These are phyloP conservation scores for Graphiopsis chlorocephala DNA, from an alignment of 2,329 filamentous ascomycete species.

Conservation along the genomic window DNA sequence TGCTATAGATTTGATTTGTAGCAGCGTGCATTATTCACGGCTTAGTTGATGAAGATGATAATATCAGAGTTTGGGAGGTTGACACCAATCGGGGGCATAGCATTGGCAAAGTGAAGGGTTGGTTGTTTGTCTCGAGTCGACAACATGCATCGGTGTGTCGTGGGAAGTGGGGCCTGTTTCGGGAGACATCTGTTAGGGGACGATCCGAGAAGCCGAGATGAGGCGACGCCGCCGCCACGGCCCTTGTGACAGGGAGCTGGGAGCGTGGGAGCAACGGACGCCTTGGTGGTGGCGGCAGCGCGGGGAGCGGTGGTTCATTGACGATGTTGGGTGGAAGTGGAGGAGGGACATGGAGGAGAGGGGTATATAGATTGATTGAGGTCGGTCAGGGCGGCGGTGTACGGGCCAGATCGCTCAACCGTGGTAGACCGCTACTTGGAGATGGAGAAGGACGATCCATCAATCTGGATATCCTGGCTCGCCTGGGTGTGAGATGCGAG, in stretches of 20 bases:
- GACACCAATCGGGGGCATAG: slow-evolving; percentile 10
- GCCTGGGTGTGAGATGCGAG: background rate
- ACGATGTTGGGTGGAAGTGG: background rate
- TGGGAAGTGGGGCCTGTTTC: slow-evolving; percentile 15
- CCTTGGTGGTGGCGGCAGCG: slow-evolving; percentile 11
- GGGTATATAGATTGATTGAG: slow-evolving; percentile 9
- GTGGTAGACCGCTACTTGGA: slow-evolving; percentile 8
- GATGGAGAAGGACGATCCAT: background rate
- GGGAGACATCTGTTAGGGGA: slow-evolving; percentile 11
- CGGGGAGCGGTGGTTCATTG: background rate
- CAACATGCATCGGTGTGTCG: slow-evolving; percentile 12
- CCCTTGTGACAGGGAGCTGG: slow-evolving; percentile 17
- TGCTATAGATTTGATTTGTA: background rate
- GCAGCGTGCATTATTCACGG: slow-evolving; percentile 1
- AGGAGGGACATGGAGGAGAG: slow-evolving; percentile 4
- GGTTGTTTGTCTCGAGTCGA: slow-evolving; percentile 11
- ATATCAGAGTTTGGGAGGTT: background rate
- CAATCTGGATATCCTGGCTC: background rate
- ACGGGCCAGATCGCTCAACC: background rate
- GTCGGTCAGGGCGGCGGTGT: background rate
- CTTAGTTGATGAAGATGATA: slow-evolving; percentile 1
- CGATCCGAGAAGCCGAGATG: slow-evolving; percentile 14
- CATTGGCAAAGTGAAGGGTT: background rate
- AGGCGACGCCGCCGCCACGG: slow-evolving; percentile 3
- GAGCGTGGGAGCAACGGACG: background rate